Evolutionary conservation across 2,329 filamentous ascomycete species (phyloP).

Genomic region (Scopulariopsis brevicaulis): DNA sequence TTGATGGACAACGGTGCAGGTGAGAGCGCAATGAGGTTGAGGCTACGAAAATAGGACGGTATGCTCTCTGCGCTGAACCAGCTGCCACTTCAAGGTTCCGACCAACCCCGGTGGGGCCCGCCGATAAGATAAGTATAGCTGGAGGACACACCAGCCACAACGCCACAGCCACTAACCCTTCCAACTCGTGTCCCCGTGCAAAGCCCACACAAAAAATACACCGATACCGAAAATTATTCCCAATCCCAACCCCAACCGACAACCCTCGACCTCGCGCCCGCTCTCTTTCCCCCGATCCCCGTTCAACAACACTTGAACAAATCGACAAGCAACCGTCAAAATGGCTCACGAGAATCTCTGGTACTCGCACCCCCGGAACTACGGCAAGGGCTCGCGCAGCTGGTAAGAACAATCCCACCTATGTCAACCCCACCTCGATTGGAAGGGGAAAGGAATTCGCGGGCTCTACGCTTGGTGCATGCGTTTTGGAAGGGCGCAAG

Average conservation of each 20-base stretch:
- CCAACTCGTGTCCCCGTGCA: not conserved
- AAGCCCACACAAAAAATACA: conserved; percentile 2
- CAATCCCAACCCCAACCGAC: not conserved
- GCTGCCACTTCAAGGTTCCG: not conserved
- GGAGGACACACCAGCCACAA: not conserved
- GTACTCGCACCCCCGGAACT: conserved; percentile 95
- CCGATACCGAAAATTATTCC: not conserved
- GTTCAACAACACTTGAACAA: not conserved
- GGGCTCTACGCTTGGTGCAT: not conserved
- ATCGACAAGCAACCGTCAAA: conserved; percentile 14
- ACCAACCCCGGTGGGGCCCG: not conserved
- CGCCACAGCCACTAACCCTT: not conserved
- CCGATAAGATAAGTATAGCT: not conserved
- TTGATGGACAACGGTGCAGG: not conserved
- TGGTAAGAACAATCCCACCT: conserved; percentile 52
- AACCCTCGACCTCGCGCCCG: not conserved
- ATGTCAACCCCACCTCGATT: not conserved
- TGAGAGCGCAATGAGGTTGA: not conserved
- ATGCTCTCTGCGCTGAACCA: not conserved
- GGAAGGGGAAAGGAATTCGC: not conserved
- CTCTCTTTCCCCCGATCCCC: not conserved
- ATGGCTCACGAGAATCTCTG: conserved; percentile 88
- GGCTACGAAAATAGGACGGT: not conserved
- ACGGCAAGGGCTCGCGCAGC: conserved; percentile 89
- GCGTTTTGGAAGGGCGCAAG: not conserved